Base-by-base conservation (phyloP, 2,329 filamentous ascomycete genomes). In the Hymenoscyphus fraxineus region DNA sequence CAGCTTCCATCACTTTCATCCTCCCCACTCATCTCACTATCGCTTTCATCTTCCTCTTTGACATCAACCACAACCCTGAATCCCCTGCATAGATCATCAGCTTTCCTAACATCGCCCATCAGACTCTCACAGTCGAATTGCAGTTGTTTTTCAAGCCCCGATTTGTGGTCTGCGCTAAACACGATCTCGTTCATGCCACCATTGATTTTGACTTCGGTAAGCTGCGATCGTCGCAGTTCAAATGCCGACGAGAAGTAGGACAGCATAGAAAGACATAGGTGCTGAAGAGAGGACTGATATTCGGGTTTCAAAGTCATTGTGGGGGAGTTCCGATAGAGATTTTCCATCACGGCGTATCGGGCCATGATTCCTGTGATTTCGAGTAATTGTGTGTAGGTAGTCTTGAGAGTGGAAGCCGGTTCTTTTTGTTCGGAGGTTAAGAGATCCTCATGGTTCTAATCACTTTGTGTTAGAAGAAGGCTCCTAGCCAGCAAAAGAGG, bases 291-390 rank as follows among this genome's bases (percentile, higher is more conserved):
- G 1, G 19, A 55, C 13, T 51, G 10, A 19, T 62, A 62, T 15
- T 58, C 55, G 2, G 39, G 38, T 47, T 51, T 58, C 38, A 62
- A n/a, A 2, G 54, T 39, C 27, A 62, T 39, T 16, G 13, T 7
- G 16, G 60, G 31, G 15, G 54, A 44, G 3, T 55, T 39, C 15
- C 19, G 27, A 58, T 68, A 70, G 5, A 71, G 62, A 32, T 68
- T 69, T 40, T 71, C 68, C 68, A 69, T 71, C 6, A 70, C 69
- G 15, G 64, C 62, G 40, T 70, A 71, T 7, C 69, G 67, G 2
- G 68, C 68, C 10, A 71, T 65, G n/a, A 69, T 60, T 12, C 54
- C 58, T 1, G 64, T 66, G 16, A 71, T 59, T 32, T 64, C 65
- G 39, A 60, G 60, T 19, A 69, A 60, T 7, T 66, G 44, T 38